Conservation (phyloP, 2,329 filamentous ascomycete genomes). For the Arthrinium puccinioides region DNA sequence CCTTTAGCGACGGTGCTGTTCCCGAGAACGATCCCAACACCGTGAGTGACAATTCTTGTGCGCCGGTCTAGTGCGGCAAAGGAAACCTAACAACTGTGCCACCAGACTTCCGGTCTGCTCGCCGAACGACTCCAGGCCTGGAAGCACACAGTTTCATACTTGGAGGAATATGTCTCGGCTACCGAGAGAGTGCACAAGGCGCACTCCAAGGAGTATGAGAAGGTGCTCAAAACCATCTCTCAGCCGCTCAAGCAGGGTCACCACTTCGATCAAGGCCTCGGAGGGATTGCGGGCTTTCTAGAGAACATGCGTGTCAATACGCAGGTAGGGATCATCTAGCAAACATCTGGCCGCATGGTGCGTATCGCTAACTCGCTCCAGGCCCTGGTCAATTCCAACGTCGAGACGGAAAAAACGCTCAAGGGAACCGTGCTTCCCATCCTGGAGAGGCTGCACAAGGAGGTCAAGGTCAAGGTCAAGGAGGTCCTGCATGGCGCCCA, state of each 20-base stretch:
- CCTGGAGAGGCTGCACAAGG: constrained; percentile 84
- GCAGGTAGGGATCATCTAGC: constrained; percentile 40
- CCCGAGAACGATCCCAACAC: constrained; percentile 51
- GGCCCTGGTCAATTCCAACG: constrained; percentile 79
- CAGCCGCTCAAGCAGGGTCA: constrained; percentile 81
- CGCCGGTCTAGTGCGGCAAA: no score
- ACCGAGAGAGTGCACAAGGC: constrained; percentile 81
- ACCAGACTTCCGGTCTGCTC: constrained; percentile 69
- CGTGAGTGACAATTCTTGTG: constrained; percentile 30
- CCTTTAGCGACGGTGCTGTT: constrained; percentile 48
- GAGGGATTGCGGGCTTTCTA: constrained; percentile 82
- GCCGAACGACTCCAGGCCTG: constrained; percentile 85
- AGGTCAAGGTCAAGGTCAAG: constrained; percentile 95
- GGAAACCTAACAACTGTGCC: no score
- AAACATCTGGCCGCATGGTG: neutral
- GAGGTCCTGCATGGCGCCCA: constrained; percentile 74
- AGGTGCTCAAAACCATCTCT: constrained; percentile 85
- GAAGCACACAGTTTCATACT: constrained; percentile 88
- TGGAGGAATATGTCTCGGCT: constrained; percentile 81
- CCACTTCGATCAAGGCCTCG: constrained; percentile 87
- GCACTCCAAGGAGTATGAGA: constrained; percentile 92
- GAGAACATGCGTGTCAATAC: constrained; percentile 93
- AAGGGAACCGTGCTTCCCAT: constrained; percentile 81
- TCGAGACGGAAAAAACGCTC: constrained; percentile 85
- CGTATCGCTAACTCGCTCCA: constrained; percentile 27